These are phyloP conservation scores for Pseudonitzschia multistriata DNA, from an alignment of 108 stramenopile genomes.

Conservation along the genomic window DNA sequence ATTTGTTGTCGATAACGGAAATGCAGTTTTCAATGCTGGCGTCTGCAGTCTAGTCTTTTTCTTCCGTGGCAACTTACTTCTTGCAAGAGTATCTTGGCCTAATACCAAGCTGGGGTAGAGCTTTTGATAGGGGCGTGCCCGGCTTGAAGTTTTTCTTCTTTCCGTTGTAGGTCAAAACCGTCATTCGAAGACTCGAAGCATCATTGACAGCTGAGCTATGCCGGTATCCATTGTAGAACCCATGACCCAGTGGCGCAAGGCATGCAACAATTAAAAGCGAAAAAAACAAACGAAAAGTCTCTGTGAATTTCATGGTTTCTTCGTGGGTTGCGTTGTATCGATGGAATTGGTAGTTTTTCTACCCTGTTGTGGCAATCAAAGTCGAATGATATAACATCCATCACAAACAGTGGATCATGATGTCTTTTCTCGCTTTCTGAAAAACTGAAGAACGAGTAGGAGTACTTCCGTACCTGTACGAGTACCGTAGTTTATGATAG, in stretches of 20 bases:
- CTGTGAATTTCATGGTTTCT: neutral
- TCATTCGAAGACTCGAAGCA: constrained; percentile 48
- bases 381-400: neutral
- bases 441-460: neutral
- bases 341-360: neutral
- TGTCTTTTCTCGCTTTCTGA: neutral
- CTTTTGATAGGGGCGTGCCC: constrained; percentile 61
- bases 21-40: neutral
- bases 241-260: neutral
- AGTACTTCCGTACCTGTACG: neutral
- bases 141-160: constrained; percentile 71
- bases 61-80: constrained; percentile 50
- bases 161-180: constrained; percentile 50
- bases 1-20: too few species aligned
- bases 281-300: neutral
- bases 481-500: neutral
- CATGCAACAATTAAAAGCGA: neutral
- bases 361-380: neutral
- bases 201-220: neutral
- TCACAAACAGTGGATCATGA: too few species aligned
- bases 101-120: constrained; percentile 63
- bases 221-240: neutral
- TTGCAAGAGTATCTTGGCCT: constrained; percentile 82
- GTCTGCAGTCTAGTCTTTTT: neutral
- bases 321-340: neutral